Evolutionary conservation across 805 yeast species (phyloP), one percentile per base, ranked within the genome.

Genomic region (Candida piceae): DNA sequence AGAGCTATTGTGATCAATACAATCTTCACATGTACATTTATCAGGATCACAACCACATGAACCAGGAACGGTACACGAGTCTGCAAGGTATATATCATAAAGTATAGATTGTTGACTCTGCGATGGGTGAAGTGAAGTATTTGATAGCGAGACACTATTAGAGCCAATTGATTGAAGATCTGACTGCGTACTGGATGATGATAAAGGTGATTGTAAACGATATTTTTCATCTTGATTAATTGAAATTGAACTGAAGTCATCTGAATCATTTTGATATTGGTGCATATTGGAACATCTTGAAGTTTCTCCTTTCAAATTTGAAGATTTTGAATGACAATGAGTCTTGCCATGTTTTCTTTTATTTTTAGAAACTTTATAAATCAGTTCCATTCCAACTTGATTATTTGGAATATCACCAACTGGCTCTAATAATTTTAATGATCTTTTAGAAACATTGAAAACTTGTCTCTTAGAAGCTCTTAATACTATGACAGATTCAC

Each of bases 381-480:
- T 58, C 21, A 58, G 37, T 13, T 58, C 58, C 13, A 53, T 44
- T 1, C 63, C 63, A 9, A 51, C 62, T 38, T 55, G 41, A 32
- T 50, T 55, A 32, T 53, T 57, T 11, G 64, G 62, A 16, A 57
- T 50, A 16, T 59, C 63, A 20, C 42, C 40, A 3, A 62, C 63
- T 3, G 67, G 66, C 11, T 55, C 60, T 22, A 63, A 35, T 20
- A 63, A 41, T 16, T 48, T 49, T 17, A 63, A 35, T 1, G 67
- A 60, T 1, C 59, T 57, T 32, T 55, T 60, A 4, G 61, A 46
- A 21, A 62, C 67, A 35, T 60, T 60, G 39, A 41, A 62, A n/a
- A 63, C 56, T 35, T 60, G 62, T 35, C 63, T 49, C 36, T 53
- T 59, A 11, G 63, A 45, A 7, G 65, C 66, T 34, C 52, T 53